Evolutionary conservation across 176 grass and related monocot species (phyloP).

Genomic region (barley (Hordeum vulgare)): DNA sequence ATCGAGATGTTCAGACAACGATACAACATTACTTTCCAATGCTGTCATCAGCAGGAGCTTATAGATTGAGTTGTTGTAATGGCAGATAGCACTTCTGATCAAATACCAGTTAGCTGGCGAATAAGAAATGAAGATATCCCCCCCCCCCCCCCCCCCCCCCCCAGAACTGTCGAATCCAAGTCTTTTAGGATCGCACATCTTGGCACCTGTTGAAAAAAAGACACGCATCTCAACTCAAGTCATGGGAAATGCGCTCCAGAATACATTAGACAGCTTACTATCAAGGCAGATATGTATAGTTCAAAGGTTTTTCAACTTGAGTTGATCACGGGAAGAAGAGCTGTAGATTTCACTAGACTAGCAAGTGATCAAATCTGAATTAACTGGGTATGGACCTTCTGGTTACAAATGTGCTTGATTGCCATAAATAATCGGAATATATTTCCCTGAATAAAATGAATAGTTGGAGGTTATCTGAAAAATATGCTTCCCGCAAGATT

Average conservation of each 20-base stretch:
- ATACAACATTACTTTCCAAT: background rate
- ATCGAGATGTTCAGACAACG: background rate
- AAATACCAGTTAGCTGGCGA: too few relatives aligned
- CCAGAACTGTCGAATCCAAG: fast-evolving
- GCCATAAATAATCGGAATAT: too few relatives aligned
- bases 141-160: too few relatives aligned
- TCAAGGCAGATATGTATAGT: constrained; percentile 74
- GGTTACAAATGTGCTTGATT: background rate
- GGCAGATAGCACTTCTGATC: too few relatives aligned
- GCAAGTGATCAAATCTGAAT: constrained; percentile 52
- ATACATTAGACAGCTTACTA: constrained; percentile 62
- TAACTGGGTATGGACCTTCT: constrained; percentile 43
- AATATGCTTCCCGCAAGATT: background rate
- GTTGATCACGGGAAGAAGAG: constrained; percentile 68
- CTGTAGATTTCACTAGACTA: constrained; percentile 51
- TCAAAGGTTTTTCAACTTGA: constrained; percentile 79
- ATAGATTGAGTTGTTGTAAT: too few relatives aligned
- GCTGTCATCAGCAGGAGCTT: background rate
- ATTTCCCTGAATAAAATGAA: background rate
- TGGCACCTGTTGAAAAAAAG: background rate
- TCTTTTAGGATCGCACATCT: too few relatives aligned
- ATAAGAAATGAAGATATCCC: too few relatives aligned
- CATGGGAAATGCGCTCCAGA: constrained; percentile 84
- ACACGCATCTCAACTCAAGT: constrained; percentile 45
- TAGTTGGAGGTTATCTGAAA: background rate